Base-by-base conservation (phyloP, 495 filamentous ascomycete species). In the Daldinia caldariorum region DNA sequence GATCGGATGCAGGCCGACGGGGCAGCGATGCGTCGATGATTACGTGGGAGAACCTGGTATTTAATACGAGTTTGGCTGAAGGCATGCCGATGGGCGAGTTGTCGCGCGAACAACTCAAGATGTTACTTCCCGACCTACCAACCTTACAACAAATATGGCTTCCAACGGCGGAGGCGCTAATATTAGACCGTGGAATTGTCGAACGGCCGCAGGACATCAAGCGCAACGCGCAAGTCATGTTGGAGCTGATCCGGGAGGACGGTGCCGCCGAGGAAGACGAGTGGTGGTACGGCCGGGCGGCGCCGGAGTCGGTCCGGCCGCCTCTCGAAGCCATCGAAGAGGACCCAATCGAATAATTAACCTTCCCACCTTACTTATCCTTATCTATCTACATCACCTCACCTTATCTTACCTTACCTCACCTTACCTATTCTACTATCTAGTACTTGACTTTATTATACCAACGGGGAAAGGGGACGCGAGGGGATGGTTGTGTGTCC, bases 71-170 rank as follows among this genome's bases (percentile, higher is more conserved):
- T 66, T 73, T 88, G 14, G 72, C 85, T 12, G 81, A 80, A 3
- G 85, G 85, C 5, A 85, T 84, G 76, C 85, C 85, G 18, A 88
- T 86, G 84, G 77, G 80, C 0, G 72, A 81, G 0, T 70, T 86
- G 51, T 59, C 76, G 49, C 79, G 76, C 57, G 84, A 86, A 2
- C 77, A 86, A 49, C 74, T 81, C n/a, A 79, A 77, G 60, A 59
- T 78, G 20, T 35, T 88, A n/a, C 66, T 86, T 13, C 75, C 79
- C 12, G 84, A 88, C 70, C 75, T 85, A 0, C 84, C 83, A 10
- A 75, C 75, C 9, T 72, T 88, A 22, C 80, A 82, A 45, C 79
- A 81, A 37, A 84, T 88, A 5, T 88, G 85, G 84, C 55, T 78
- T 16, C 79, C 81, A 29, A 86, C 85, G 0, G 85, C 85, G 43